These are phyloP conservation scores for Colletotrichum chrysophilum DNA, from an alignment of 2,329 filamentous ascomycete species.

Conservation along the genomic window DNA sequence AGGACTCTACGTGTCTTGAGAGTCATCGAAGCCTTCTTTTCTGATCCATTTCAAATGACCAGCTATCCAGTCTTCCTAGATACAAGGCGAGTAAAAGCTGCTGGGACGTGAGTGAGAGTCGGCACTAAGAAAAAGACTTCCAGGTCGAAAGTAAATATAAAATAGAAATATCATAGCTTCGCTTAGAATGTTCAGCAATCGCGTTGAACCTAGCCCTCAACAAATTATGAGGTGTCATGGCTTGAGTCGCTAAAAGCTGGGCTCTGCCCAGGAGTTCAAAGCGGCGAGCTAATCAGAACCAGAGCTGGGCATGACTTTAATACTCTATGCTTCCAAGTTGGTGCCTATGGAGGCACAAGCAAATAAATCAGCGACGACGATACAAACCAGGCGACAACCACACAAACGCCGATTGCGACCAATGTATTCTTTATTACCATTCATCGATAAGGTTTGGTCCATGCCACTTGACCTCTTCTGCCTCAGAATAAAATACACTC, in stretches of 20 bases:
- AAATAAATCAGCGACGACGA: not conserved
- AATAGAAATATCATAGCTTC: accelerated
- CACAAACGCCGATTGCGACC: not conserved
- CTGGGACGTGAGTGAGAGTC: not conserved
- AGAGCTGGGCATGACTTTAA: not conserved
- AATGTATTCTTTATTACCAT: accelerated
- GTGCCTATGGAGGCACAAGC: not conserved
- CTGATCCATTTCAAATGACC: too few relatives aligned
- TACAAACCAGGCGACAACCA: not conserved
- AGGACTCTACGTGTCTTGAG: too few relatives aligned
- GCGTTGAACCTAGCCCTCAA: not conserved
- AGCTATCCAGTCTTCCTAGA: too few relatives aligned
- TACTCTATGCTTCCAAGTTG: too few relatives aligned
- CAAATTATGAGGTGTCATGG: not conserved
- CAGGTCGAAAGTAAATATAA: not conserved
- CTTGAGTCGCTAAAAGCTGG: accelerated
- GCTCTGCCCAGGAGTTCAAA: accelerated
- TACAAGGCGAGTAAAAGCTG: not conserved
- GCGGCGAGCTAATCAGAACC: not conserved
- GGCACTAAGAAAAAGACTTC: accelerated
- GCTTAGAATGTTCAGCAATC: not conserved
- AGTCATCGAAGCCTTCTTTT: too few relatives aligned
- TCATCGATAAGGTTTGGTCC: accelerated
- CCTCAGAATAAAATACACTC: too few relatives aligned
- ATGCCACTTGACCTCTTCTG: not conserved